Base-by-base conservation (phyloP, 2,329 filamentous ascomycete species). In the Calonectria pseudoturangicola region DNA sequence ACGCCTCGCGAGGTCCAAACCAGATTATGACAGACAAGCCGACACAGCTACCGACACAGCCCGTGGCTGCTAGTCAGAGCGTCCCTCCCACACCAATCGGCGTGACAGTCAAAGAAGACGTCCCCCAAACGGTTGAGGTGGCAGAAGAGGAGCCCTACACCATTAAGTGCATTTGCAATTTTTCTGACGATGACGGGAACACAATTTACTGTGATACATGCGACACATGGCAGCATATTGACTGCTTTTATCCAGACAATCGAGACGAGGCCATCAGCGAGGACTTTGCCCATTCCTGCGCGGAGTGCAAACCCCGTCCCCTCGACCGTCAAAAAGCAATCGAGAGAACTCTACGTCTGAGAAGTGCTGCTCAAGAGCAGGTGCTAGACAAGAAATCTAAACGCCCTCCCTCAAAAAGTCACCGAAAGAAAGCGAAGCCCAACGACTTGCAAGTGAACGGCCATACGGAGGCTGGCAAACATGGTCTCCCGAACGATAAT, bases 201-300 rank as follows among this genome's bases (percentile, higher is more conserved):
- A 99, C 97, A 73, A 97, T 99, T 74, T 95, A 96, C 85, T 99
- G 97, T 89, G 97, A 98, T 83, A 91, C 89, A 72, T 99, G 97
- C 88, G 94, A 98, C 83, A 97, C 95, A 63, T 99, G 97, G 97
- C 97, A 99, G 86, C 97, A 99, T 85, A 98, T 98, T 80, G 93
- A 95, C 83, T 99, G 97, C 86, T 98, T 98, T 86, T 98, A 98
- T 83, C 91, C 91, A 27, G 84, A 91, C 75, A 94, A 95, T 79
- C 90, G 91, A 82, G 90, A 92, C 83, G 89, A 94, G 88, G 89
- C 94, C 86, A 85, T 96, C 83, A 85, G 93, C 87, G 89, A 91
- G 72, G 89, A 92, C 79, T 94, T 93, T 80, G 89, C 94, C 70
- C 96, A 99, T 86, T 95, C 93, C 69, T 99, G 97, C 86, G 92